A percentile compares a stretch with the other conserved stretches of the same genome.
Evolutionary conservation across 768 basidiomycete species (phyloP).

Genomic region (Daedaleopsis nitida): DNA sequence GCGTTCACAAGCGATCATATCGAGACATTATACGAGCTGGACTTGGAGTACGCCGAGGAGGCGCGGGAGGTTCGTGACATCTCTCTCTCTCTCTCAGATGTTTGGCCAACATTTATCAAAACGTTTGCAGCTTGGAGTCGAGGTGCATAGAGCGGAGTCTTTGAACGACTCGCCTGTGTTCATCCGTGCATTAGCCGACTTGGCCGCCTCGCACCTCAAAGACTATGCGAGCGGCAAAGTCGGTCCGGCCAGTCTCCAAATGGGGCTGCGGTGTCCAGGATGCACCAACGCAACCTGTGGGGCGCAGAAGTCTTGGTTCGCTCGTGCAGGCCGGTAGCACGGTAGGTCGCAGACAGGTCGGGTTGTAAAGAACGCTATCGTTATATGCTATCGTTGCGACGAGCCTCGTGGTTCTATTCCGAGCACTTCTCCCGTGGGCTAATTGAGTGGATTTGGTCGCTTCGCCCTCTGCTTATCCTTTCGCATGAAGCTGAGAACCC

Average conservation of each 20-base stretch:
- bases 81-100: background rate
- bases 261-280: constrained; percentile 89
- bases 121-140: constrained; percentile 75
- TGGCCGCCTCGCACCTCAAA: constrained; percentile 77
- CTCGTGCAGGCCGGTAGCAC: constrained; percentile 58
- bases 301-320: constrained; percentile 89
- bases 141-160: constrained; percentile 85
- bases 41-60: constrained; percentile 91
- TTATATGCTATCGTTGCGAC: background rate
- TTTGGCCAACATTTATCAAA: background rate
- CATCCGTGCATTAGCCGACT: constrained; percentile 91
- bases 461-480: too few species aligned
- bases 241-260: constrained; percentile 74
- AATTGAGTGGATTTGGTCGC: too few species aligned
- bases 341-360: background rate
- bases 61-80: constrained; percentile 72
- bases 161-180: constrained; percentile 97
- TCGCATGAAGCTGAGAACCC: background rate
- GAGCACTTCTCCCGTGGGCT: background rate
- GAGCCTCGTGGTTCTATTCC: background rate
- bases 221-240: constrained; percentile 55
- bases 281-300: constrained; percentile 90
- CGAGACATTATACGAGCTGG: constrained; percentile 96
- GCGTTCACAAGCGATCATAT: constrained; percentile 99
- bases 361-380: background rate